Conservation (phyloP, 2,329 filamentous ascomycete genomes). For the Hypocreales sp. region DNA sequence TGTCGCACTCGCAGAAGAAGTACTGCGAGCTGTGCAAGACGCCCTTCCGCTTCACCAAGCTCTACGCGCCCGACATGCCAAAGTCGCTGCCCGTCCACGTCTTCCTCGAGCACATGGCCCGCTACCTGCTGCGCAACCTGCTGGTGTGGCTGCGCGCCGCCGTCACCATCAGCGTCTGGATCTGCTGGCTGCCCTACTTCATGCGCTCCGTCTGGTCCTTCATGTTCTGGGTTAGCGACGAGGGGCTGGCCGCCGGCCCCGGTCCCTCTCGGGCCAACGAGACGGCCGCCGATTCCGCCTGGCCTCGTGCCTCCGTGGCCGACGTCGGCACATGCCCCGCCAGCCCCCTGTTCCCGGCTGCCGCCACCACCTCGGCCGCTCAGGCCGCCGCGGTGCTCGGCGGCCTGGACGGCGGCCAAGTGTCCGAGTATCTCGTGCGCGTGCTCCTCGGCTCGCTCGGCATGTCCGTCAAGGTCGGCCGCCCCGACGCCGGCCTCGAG, state of each 20-base stretch:
- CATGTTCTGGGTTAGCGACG: conserved; percentile 89
- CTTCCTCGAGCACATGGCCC: conserved; percentile 62
- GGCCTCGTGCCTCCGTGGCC: conserved; percentile 11
- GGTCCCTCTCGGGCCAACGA: conserved; percentile 11
- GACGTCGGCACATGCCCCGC: conserved; percentile 17
- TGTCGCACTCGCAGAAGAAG: conserved; percentile 97
- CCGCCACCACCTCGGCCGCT: conserved; percentile 15
- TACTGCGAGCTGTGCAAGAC: conserved; percentile 99
- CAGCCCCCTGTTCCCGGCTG: conserved; percentile 17
- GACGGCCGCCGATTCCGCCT: conserved; percentile 11
- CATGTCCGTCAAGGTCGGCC: conserved; percentile 9
- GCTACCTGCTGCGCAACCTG: conserved; percentile 57
- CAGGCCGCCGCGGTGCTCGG: conserved; percentile 15
- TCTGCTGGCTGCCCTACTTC: conserved; percentile 73
- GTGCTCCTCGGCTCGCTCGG: conserved; percentile 14
- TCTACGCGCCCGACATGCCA: conserved; percentile 93
- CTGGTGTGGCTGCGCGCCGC: conserved; percentile 64
- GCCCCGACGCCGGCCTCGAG: conserved; percentile 5
- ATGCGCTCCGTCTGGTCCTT: conserved; percentile 89
- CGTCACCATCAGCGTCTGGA: conserved; percentile 75
- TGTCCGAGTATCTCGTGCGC: conserved; percentile 16
- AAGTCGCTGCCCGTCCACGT: conserved; percentile 63
- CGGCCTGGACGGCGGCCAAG: conserved; percentile 12
- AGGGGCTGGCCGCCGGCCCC: conserved; percentile 32
- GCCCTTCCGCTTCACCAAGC: conserved; percentile 91